Conservation (phyloP, 352 stramenopile species). For the Pythium apleroticum region DNA sequence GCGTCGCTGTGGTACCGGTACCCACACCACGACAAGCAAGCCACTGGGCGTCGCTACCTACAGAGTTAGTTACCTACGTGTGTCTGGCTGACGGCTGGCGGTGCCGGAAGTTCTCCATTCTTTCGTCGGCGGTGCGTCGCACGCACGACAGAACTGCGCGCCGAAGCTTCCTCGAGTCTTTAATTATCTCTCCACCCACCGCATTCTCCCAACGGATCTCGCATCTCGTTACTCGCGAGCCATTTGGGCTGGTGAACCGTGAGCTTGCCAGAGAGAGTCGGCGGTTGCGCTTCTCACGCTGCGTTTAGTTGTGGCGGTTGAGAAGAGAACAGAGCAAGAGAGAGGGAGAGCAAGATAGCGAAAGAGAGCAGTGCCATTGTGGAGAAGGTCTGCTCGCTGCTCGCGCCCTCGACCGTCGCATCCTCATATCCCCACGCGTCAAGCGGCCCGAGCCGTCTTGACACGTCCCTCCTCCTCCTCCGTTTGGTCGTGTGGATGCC, state of each 20-base stretch:
- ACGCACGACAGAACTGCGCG: not conserved
- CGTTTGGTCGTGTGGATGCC: not conserved
- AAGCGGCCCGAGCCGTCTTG: not conserved
- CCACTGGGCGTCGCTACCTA: too few species aligned
- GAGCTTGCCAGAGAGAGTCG: not conserved
- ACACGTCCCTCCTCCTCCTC: not conserved
- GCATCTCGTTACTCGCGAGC: constrained; percentile 1
- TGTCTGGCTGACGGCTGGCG: not conserved
- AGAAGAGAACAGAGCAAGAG: not conserved
- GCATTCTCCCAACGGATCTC: not conserved
- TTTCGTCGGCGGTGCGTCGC: constrained; percentile 10
- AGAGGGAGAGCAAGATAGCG: not conserved
- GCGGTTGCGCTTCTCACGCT: not conserved
- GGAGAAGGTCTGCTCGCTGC: not conserved
- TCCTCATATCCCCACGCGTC: not conserved
- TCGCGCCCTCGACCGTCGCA: not conserved
- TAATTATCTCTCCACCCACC: constrained; percentile 6
- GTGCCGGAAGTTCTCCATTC: constrained; percentile 13
- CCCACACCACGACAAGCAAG: too few species aligned
- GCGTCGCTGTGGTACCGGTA: not conserved
- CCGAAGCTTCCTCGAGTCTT: constrained; percentile 14
- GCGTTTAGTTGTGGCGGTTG: not conserved
- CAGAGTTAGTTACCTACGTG: too few species aligned
- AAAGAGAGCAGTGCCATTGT: not conserved
- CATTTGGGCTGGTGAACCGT: not conserved